A percentile compares a stretch with the other conserved stretches of the same genome.
Conservation (phyloP, 495 filamentous ascomycete genomes). For the Xylaria flabelliformis region DNA sequence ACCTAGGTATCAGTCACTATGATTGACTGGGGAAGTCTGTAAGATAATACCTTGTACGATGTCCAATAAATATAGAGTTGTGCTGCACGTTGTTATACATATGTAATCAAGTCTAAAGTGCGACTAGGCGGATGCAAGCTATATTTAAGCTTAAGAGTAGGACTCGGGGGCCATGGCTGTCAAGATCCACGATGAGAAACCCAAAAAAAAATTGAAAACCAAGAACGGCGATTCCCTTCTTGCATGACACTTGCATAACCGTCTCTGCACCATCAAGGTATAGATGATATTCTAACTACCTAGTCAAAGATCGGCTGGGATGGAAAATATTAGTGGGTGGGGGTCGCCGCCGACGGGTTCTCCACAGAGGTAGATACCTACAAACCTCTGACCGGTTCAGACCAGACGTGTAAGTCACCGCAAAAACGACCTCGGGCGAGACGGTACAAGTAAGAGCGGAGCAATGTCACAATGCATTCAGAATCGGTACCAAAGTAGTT, state of each 20-base stretch:
- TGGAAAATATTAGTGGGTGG: background rate
- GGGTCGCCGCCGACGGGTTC: background rate
- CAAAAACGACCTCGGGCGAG: background rate
- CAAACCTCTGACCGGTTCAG: background rate
- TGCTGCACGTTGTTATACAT: background rate
- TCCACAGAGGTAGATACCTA: background rate
- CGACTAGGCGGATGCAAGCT: background rate
- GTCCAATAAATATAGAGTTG: background rate
- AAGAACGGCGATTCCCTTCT: background rate
- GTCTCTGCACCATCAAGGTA: background rate
- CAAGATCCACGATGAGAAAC: background rate
- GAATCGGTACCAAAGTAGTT: background rate
- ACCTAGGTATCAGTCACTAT: background rate
- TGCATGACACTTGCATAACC: background rate
- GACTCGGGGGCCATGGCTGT: background rate
- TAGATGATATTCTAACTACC: background rate
- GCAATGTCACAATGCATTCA: background rate
- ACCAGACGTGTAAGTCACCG: background rate
- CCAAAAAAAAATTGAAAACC: too few species aligned
- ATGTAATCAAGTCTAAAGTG: background rate
- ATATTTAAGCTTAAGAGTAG: background rate
- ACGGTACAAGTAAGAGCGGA: background rate
- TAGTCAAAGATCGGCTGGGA: conserved; percentile 1
- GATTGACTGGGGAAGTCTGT: background rate
- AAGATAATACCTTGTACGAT: background rate